phyloP scores from a whole-genome alignment of 192 early-diverging fungal genomes.

The Glomus cerebriforme region DNA sequence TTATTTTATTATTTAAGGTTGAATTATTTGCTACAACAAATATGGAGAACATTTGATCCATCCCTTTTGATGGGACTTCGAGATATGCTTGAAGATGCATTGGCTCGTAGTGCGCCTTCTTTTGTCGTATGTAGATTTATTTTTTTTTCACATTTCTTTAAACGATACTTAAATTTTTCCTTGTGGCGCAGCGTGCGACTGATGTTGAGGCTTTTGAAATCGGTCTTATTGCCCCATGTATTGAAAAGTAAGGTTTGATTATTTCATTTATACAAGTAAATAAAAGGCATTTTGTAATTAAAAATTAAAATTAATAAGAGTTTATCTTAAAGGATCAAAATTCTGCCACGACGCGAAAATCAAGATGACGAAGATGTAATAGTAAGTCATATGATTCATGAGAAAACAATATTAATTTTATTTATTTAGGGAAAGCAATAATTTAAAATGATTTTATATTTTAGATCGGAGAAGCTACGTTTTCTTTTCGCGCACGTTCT shows the following conservation, averaged over 20 bases:
- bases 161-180: background rate
- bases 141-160: background rate
- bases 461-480: conserved; percentile 18
- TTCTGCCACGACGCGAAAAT: background rate
- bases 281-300: too few species aligned
- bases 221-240: conserved; percentile 18
- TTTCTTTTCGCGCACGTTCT: conserved; percentile 8
- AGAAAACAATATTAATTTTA: background rate
- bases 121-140: conserved; percentile 16
- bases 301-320: background rate
- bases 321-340: conserved; percentile 16
- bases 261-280: background rate
- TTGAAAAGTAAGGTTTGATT: conserved; percentile 2
- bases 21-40: conserved; percentile 25
- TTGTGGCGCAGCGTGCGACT: background rate
- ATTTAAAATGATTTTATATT: background rate
- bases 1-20: background rate
- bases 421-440: background rate
- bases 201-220: conserved; percentile 24
- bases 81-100: conserved; percentile 28
- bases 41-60: conserved; percentile 26
- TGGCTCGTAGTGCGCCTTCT: conserved; percentile 24
- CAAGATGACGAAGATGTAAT: conserved; percentile 5
- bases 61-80: background rate
- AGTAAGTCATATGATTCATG: conserved; percentile 1